Evolutionary conservation across 495 filamentous ascomycete genomes (phyloP).

Genomic region (Neurospora sp.): DNA sequence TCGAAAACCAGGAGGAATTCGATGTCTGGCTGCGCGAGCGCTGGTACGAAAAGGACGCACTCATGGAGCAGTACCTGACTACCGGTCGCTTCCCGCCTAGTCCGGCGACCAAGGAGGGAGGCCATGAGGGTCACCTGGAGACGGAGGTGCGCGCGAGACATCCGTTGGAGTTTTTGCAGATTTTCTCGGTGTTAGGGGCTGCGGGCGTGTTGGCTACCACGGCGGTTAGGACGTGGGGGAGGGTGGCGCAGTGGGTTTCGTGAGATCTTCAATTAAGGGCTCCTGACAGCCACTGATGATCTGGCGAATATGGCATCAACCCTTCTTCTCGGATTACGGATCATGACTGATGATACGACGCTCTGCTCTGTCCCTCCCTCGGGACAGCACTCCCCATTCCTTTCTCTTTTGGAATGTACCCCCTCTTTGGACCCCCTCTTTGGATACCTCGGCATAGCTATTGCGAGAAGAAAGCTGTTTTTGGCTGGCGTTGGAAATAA

Average conservation of each 20-base stretch:
- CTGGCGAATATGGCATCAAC: too few relatives aligned
- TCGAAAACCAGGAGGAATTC: constrained; percentile 52
- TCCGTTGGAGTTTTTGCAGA: constrained; percentile 40
- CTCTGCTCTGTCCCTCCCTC: background rate
- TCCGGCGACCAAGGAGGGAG: constrained; percentile 22
- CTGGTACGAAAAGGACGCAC: constrained; percentile 72
- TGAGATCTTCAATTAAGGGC: background rate
- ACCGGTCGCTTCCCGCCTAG: constrained; percentile 57
- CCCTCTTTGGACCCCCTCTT: too few relatives aligned
- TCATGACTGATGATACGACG: background rate
- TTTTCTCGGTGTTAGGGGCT: constrained; percentile 34
- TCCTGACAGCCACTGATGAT: too few relatives aligned
- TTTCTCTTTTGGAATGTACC: background rate
- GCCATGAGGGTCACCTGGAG: constrained; percentile 31
- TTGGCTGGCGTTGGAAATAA: background rate
- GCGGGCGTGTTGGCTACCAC: constrained; percentile 27
- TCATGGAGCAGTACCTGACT: constrained; percentile 59
- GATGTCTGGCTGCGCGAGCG: constrained; percentile 63
- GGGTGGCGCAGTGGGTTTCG: background rate
- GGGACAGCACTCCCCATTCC: background rate
- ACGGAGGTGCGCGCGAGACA: constrained; percentile 37
- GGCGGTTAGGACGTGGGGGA: constrained; percentile 18
- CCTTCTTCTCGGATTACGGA: background rate
- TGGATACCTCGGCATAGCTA: background rate
- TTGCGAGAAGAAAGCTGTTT: background rate